Conservation (phyloP, 2,329 filamentous ascomycete species). For the Fusarium azukiicola region DNA sequence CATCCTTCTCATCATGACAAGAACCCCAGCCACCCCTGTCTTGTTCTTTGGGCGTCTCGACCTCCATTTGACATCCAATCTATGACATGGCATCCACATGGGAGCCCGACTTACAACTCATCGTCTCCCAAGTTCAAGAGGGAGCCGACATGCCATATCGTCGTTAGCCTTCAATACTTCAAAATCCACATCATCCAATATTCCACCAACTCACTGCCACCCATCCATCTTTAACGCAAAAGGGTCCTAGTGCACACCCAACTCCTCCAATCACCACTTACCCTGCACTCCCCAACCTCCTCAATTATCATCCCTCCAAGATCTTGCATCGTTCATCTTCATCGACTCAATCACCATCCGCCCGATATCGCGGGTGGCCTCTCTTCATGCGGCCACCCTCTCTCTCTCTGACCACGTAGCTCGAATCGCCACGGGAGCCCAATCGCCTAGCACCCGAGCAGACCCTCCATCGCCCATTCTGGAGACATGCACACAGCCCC, state of each 20-base stretch:
- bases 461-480: conserved; percentile 11
- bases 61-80: neutral
- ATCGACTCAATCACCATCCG: conserved; percentile 43
- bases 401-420: conserved; percentile 43
- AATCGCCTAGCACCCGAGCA: conserved; percentile 20
- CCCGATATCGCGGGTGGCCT: conserved; percentile 50
- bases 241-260: conserved; percentile 14
- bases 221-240: neutral
- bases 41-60: neutral
- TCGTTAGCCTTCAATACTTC: neutral
- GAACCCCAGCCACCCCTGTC: conserved; percentile 3
- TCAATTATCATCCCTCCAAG: conserved; percentile 39
- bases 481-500: conserved; percentile 7
- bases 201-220: conserved; percentile 11
- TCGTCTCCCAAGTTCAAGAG: neutral
- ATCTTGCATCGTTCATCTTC: conserved; percentile 31
- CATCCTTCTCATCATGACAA: neutral
- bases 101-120: neutral
- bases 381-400: conserved; percentile 50
- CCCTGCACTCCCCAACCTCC: conserved; percentile 53
- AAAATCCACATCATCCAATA: conserved; percentile 21
- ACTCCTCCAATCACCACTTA: conserved; percentile 38
- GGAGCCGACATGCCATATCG: neutral
- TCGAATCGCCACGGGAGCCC: conserved; percentile 30
- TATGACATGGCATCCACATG: conserved; percentile 1